Base-by-base conservation (phyloP, 768 basidiomycete genomes). In the Lactarius evosmus region DNA sequence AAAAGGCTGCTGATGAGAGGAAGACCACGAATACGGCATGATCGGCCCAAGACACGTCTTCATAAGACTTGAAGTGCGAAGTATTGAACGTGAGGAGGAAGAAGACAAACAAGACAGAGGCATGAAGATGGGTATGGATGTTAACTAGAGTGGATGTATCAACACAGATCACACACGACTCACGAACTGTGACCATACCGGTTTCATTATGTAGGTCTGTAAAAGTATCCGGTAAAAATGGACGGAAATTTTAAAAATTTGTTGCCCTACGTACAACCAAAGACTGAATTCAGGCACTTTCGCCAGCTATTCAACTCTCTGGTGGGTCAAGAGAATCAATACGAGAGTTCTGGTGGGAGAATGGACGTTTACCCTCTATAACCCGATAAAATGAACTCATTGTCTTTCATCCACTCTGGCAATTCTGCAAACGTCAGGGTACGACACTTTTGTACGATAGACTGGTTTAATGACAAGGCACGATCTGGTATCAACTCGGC, bases 131-230 rank as follows among this genome's bases (percentile, higher is more conserved):
- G 63, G 82, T 88, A 74, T 93, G 89, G 52, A 95, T 92, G 75
- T 95, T 95, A 61, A 95, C 91, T 91, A 6, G 19, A 70, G 19
- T 58, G 34, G 56, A 57, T 12, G 44, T 58, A 52, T 63, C 56
- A 64, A 69, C 38, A 56, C 56, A 68, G 61, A 59, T 59, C 54
- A 60, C 53, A 62, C 14, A 51, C 33, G 64, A 52, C 33, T 58
- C 40, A 40, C 44, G 50, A 59, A 30, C 41, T n/a, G 29, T 17
- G 11, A 58, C 70, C 74, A 61, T 67, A 87, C 90, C 80, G 62
- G 88, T 89, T 75, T 91, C 89, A 69, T 91, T 92, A 73, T 92
- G 90, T 62, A 89, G 68, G 75, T 89, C 90, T 91, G 67, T 54
- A 61, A 60, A 58, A 49, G 64, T 52, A 38, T 63, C 27, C 9